These are phyloP conservation scores for Skeletonema grethae DNA, from an alignment of 108 stramenopile genomes.

Conservation along the genomic window DNA sequence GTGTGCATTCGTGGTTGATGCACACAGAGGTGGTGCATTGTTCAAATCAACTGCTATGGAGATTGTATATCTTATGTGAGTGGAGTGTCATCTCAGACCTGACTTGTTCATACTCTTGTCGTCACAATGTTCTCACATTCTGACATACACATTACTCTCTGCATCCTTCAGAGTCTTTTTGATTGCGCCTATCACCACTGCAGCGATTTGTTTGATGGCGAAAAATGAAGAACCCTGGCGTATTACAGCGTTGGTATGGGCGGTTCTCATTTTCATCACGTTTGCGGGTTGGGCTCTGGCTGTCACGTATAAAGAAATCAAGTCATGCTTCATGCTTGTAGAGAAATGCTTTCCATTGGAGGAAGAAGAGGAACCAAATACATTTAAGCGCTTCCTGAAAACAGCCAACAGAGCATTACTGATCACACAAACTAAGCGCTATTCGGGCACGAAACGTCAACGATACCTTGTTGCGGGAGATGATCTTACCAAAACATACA, in stretches of 20 bases:
- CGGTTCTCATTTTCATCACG: constrained; percentile 13
- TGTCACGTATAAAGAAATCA: constrained; percentile 52
- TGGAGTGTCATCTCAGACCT: not conserved
- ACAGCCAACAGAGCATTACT: constrained; percentile 30
- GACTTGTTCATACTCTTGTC: constrained; percentile 37
- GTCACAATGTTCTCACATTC: not conserved
- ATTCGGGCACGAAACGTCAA: constrained; percentile 30
- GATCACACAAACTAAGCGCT: constrained; percentile 24
- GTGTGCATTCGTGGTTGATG: constrained; percentile 53
- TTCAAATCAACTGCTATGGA: constrained; percentile 31
- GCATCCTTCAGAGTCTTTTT: constrained; percentile 38
- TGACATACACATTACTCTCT: not conserved
- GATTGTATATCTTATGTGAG: constrained; percentile 44
- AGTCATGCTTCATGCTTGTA: constrained; percentile 50
- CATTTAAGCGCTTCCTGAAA: constrained; percentile 21
- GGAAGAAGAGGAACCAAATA: constrained; percentile 3
- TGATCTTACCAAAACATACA: constrained; percentile 11
- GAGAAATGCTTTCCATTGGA: constrained; percentile 17
- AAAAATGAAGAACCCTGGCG: constrained; percentile 57
- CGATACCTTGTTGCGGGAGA: constrained; percentile 40
- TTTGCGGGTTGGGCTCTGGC: constrained; percentile 44
- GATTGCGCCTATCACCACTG: constrained; percentile 52
- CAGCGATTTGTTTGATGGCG: constrained; percentile 37
- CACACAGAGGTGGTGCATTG: constrained; percentile 35
- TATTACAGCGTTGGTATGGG: constrained; percentile 49